Evolutionary conservation across 2,329 filamentous ascomycete genomes (phyloP).

Genomic region (Microcyclospora tardicrescens): DNA sequence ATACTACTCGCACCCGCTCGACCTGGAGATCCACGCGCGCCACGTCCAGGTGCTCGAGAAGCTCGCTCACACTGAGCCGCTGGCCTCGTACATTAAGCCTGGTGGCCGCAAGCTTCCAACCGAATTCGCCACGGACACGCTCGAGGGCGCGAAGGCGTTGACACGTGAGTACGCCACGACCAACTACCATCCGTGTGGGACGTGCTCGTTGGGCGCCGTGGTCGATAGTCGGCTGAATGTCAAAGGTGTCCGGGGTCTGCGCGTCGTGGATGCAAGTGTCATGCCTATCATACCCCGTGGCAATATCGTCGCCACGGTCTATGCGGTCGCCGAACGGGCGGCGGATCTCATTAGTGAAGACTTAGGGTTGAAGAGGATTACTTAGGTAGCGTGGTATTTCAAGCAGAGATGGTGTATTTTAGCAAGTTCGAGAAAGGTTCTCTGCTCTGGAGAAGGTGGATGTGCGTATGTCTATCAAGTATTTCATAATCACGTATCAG

Average conservation of each 20-base stretch:
- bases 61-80: slow-evolving; percentile 31
- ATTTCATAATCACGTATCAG: no score
- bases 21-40: slow-evolving; percentile 20
- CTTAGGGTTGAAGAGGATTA: no score
- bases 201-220: slow-evolving; percentile 22
- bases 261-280: slow-evolving; percentile 25
- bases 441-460: no score
- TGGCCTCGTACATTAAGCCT: slow-evolving; percentile 29
- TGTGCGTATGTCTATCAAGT: no score
- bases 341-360: slow-evolving; percentile 20
- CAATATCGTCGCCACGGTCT: slow-evolving; percentile 20
- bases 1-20: slow-evolving; percentile 19
- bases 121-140: slow-evolving; percentile 7
- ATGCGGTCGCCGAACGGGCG: slow-evolving; percentile 25
- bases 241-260: slow-evolving; percentile 17
- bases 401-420: no score
- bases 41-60: slow-evolving; percentile 28
- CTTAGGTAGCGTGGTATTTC: no score
- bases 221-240: slow-evolving; percentile 20
- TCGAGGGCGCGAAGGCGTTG: slow-evolving; percentile 17
- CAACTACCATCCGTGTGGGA: slow-evolving; percentile 30
- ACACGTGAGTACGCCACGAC: slow-evolving; percentile 19
- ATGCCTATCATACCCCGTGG: slow-evolving; percentile 21
- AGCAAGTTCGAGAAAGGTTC: no score
- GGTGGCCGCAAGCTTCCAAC: slow-evolving; percentile 23